Evolutionary conservation across 2,329 filamentous ascomycete species (phyloP), one percentile per base, ranked within the genome.

Genomic region (Verticillium alfalfae): DNA sequence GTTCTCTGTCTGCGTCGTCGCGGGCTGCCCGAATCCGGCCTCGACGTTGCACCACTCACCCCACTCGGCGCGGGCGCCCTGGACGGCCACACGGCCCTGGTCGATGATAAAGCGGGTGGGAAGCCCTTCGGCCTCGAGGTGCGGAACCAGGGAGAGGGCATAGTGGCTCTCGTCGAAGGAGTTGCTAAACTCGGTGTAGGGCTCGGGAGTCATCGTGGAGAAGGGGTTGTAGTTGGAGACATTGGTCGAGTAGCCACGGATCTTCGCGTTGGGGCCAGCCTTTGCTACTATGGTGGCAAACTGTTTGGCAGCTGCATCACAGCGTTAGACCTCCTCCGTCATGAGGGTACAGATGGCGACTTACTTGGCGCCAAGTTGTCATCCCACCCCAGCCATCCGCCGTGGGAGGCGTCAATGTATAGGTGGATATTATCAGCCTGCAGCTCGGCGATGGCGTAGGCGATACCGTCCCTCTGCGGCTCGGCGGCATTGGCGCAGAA

Each of bases 21-120:
- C 76, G 13, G 63, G 62, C 9, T 68, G 69, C 10, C 78, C 78
- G 54, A 77, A 79, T 1, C 77, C 76, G 4, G 77, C 71, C 6
- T 69, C 71, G 58, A 78, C 72, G 61, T 80, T 79, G 68, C 78
- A 80, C 78, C 78, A 80, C 59, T 78, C 75, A 8, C 77, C 75
- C 75, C 76, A 78, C 52, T 72, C 70, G 59, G 69, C 61, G 5
- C 77, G 70, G 9, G 70, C 71, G n/a, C 73, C 76, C 5, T 73
- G 72, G 1, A 71, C 62, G 1, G 72, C 73, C 2, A 76, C 74
- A 22, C 78, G 75, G 55, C 78, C 77, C 66, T 78, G 76, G 65
- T 80, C 78, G 66, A 80, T 70, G 67, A 80, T 79, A 72, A 80
- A 80, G 62, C 73, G 70, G 4, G 76, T 66, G 1, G 78, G 78